Evolutionary conservation across 768 basidiomycete genomes (phyloP), one percentile per base, ranked within the genome.

Genomic region (Lentinula boryana): DNA sequence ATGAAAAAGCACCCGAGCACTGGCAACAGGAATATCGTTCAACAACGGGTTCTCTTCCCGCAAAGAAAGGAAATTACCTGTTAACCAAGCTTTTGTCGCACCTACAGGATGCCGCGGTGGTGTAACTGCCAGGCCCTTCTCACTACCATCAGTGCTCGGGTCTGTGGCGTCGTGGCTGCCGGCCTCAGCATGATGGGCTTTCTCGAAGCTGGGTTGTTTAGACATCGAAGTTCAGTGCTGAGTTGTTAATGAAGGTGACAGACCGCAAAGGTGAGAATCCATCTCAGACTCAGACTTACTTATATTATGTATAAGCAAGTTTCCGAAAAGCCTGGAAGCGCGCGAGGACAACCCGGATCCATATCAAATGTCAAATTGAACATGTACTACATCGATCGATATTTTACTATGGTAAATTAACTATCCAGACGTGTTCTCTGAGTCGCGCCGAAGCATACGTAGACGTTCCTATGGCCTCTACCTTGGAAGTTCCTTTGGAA

Each of bases 1-100:
- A 57, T 57, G 16, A 21, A 44, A 44, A 57, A 57, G 56, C 56
- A 57, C 5, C 56, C 56, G 13, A 57, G n/a, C 18, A 57, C 56
- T 57, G 18, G 16, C 8, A 41, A 43, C 15, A 18, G 35, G 23
- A 6, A 51, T 32, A 27, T 13, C 18, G 56, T 41, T 57, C 8
- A 57, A 13, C 10, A 10, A 6, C 18, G 21, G 4, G 4, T 6
- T 15, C 7, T 35, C 4, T 46, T 3, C 9, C 9, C 10, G 9
- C 1, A 38, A 55, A 8, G 15, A 41, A 46, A 36, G 23, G 16
- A 6, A 57, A 23, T 21, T 44, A 32, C 56, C 56, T 44, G 56
- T 43, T 27, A 57, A 16, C 56, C 56, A 57, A 8, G 56, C 56
- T 44, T 21, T 57, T 5, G 27, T 16, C 23, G 56, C 56, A 32